Conservation (phyloP, 257 asterid species). For the Henckelia pumila region DNA sequence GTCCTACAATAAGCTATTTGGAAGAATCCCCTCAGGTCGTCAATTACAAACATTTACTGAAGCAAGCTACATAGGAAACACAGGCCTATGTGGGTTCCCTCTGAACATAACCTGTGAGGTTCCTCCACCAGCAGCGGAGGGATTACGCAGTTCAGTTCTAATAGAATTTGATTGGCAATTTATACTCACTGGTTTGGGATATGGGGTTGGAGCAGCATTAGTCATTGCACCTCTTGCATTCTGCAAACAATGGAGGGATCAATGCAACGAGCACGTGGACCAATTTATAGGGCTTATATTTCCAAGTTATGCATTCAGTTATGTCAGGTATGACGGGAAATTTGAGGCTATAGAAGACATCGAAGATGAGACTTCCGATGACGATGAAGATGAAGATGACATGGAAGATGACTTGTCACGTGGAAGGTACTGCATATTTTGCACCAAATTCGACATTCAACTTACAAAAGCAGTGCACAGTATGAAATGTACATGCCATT, state of each 20-base stretch:
- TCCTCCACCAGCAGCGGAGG: background rate
- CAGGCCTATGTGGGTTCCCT: slow-evolving; percentile 35
- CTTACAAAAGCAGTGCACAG: slow-evolving; percentile 49
- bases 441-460: slow-evolving; percentile 64
- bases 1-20: slow-evolving; percentile 40
- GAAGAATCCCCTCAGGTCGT: slow-evolving; percentile 33
- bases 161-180: slow-evolving; percentile 49
- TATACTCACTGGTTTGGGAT: slow-evolving; percentile 52
- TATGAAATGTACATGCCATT: slow-evolving; percentile 63
- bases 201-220: slow-evolving; percentile 52
- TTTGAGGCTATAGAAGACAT: slow-evolving; percentile 32
- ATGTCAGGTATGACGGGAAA: slow-evolving; percentile 53
- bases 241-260: slow-evolving; percentile 45
- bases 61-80: slow-evolving; percentile 31
- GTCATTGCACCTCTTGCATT: slow-evolving; percentile 49
- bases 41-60: slow-evolving; percentile 33
- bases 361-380: slow-evolving; percentile 40
- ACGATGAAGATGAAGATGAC: slow-evolving; percentile 35
- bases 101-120: slow-evolving; percentile 17
- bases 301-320: slow-evolving; percentile 49
- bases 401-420: slow-evolving; percentile 30
- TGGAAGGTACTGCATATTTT: slow-evolving; percentile 68
- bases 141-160: background rate
- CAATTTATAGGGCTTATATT: slow-evolving; percentile 33
- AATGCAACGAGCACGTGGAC: slow-evolving; percentile 30